Evolutionary conservation across 1,284 basidiomycete genomes (phyloP).

Genomic region (Cryptococcus sp.): DNA sequence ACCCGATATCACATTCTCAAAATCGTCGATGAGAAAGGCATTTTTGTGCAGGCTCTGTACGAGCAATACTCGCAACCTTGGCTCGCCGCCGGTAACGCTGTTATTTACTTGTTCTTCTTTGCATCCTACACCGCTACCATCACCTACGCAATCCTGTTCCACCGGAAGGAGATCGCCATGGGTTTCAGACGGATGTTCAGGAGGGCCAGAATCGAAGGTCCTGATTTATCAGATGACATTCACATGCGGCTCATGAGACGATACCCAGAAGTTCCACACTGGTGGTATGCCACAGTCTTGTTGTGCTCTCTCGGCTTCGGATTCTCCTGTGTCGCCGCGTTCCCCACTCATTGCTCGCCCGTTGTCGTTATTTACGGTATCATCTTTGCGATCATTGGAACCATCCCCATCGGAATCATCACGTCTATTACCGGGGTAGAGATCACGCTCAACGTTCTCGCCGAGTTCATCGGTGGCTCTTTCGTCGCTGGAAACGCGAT

Average conservation of each 20-base stretch:
- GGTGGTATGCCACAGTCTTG: slow-evolving; percentile 8
- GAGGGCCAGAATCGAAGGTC: too few relatives aligned
- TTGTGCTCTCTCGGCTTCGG: slow-evolving; percentile 4
- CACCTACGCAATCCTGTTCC: slow-evolving; percentile 28
- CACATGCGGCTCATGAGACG: slow-evolving; percentile 17
- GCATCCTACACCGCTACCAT: slow-evolving; percentile 30
- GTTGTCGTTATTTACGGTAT: slow-evolving; percentile 23
- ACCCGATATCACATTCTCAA: slow-evolving; percentile 38
- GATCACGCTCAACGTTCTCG: slow-evolving; percentile 12
- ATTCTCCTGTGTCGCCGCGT: not conserved
- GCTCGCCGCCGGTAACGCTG: slow-evolving; percentile 31
- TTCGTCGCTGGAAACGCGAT: slow-evolving; percentile 51
- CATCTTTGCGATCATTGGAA: slow-evolving; percentile 50
- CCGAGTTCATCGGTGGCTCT: slow-evolving; percentile 58
- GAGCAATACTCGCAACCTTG: slow-evolving; percentile 34
- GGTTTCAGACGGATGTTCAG: too few relatives aligned
- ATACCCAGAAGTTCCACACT: slow-evolving; percentile 10
- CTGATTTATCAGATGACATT: too few relatives aligned
- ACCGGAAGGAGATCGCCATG: slow-evolving; percentile 42
- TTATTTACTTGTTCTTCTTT: slow-evolving; percentile 36
- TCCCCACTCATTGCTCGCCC: slow-evolving; percentile 1
- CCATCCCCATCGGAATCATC: slow-evolving; percentile 56
- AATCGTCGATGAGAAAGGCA: slow-evolving; percentile 28
- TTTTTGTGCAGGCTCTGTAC: too few relatives aligned
- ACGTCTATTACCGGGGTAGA: slow-evolving; percentile 50